These are phyloP conservation scores for Fusarium zealandicum DNA, from an alignment of 2,329 filamentous ascomycete genomes.

Conservation along the genomic window DNA sequence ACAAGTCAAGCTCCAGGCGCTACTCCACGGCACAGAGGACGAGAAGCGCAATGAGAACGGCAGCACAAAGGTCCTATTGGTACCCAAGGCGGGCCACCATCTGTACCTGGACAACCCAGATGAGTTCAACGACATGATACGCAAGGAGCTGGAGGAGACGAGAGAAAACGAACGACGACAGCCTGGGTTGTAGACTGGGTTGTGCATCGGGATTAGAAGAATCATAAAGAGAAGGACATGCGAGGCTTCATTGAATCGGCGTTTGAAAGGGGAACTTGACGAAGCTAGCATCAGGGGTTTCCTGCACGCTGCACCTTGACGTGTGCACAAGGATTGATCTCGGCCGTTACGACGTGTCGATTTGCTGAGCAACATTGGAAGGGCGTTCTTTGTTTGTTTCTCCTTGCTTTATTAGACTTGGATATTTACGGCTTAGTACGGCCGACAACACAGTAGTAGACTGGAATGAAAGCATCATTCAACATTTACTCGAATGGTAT, in stretches of 20 bases:
- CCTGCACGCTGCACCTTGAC: conserved; percentile 16
- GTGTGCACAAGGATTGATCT: conserved; percentile 12
- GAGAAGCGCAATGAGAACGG: conserved; percentile 78
- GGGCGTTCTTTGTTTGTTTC: conserved; percentile 23
- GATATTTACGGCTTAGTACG: conserved; percentile 25
- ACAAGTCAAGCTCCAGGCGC: conserved; percentile 65
- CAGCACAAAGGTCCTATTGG: conserved; percentile 80
- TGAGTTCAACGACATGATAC: conserved; percentile 62
- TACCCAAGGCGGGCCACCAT: conserved; percentile 68
- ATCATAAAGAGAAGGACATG: conserved; percentile 5
- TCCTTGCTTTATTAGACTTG: conserved; percentile 22
- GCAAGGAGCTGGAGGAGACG: conserved; percentile 62
- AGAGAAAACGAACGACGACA: conserved; percentile 43
- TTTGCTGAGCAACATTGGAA: conserved; percentile 20
- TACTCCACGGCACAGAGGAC: conserved; percentile 69
- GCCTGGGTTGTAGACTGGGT: conserved; percentile 18
- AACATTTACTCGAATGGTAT: neutral
- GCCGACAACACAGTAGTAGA: conserved; percentile 19
- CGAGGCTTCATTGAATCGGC: conserved; percentile 23
- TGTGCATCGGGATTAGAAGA: neutral
- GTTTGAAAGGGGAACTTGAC: conserved; percentile 21
- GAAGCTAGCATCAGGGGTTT: conserved; percentile 11
- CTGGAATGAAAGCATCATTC: conserved; percentile 14
- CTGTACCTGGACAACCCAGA: conserved; percentile 67
- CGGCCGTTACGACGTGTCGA: conserved; percentile 21